Evolutionary conservation across 2,329 filamentous ascomycete genomes (phyloP).

Genomic region (Cytospora paraplurivora): DNA sequence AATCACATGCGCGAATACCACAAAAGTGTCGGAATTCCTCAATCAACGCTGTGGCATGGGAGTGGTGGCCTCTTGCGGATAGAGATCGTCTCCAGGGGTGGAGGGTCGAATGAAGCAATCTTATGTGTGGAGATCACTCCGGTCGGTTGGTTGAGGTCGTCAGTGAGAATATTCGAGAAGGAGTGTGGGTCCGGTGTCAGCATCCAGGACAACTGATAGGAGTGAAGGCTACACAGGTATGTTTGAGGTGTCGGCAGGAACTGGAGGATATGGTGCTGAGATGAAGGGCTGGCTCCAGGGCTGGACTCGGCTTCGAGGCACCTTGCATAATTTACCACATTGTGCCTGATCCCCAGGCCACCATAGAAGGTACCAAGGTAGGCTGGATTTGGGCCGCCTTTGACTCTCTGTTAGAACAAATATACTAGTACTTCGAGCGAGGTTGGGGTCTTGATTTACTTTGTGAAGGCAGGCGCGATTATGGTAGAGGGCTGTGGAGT

Average conservation of each 20-base stretch:
- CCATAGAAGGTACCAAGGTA: slow-evolving; percentile 35
- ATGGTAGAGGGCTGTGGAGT: slow-evolving; percentile 43
- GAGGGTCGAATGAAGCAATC: slow-evolving; percentile 45
- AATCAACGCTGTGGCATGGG: slow-evolving; percentile 59
- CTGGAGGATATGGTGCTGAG: background rate
- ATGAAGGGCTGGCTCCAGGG: background rate
- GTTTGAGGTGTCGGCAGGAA: slow-evolving; percentile 21
- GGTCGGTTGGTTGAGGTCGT: slow-evolving; percentile 45
- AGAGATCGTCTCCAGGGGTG: slow-evolving; percentile 40
- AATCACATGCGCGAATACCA: too few species aligned
- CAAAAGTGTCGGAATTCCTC: too few species aligned
- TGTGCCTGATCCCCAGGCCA: slow-evolving; percentile 34
- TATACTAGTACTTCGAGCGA: slow-evolving; percentile 34
- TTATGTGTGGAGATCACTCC: slow-evolving; percentile 54
- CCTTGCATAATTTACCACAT: slow-evolving; percentile 36
- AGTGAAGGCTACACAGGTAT: slow-evolving; percentile 50
- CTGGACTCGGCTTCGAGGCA: slow-evolving; percentile 35
- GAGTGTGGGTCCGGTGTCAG: slow-evolving; percentile 54
- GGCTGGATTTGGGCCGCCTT: slow-evolving; percentile 45
- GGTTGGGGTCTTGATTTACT: slow-evolving; percentile 41
- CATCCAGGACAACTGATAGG: slow-evolving; percentile 44
- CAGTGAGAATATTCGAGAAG: slow-evolving; percentile 40
- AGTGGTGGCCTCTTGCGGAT: slow-evolving; percentile 50
- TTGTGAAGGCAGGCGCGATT: slow-evolving; percentile 38
- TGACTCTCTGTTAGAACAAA: slow-evolving; percentile 40